Conservation (phyloP, 169 alveolate species). For the Plasmodium inui region DNA sequence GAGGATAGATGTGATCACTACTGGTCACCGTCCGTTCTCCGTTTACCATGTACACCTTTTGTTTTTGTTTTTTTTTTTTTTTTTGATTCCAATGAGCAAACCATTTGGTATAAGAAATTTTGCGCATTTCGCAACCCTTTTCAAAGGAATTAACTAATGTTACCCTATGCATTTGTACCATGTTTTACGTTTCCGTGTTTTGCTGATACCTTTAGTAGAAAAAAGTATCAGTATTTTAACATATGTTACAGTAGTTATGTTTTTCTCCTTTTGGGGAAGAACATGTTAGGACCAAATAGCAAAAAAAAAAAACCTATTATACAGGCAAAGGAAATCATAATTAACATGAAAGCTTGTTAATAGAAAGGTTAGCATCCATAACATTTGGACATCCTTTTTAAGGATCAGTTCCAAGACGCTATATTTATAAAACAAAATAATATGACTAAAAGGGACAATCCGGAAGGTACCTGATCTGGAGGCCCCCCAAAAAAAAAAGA, state of each 20-base stretch:
- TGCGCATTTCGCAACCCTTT: not conserved
- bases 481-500: not conserved
- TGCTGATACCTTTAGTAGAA: not conserved
- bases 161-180: not conserved
- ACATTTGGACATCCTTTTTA: not conserved
- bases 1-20: not conserved
- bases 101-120: not conserved
- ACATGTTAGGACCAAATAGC: not conserved
- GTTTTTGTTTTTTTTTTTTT: not conserved
- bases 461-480: not conserved
- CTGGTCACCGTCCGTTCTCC: not conserved
- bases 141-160: not conserved
- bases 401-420: not conserved
- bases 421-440: not conserved
- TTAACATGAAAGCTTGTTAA: not conserved
- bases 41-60: not conserved
- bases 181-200: not conserved
- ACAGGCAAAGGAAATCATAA: not conserved
- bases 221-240: not conserved
- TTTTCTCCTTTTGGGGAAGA: not conserved
- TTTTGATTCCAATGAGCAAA: conserved; percentile 5
- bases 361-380: not conserved
- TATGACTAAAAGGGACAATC: not conserved
- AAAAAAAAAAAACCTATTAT: not conserved
- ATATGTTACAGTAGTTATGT: not conserved